Evolutionary conservation across 1,139 yeast species (phyloP), one percentile per base, ranked within the genome.

Genomic region (Zygosaccharomyces pseudobailii): DNA sequence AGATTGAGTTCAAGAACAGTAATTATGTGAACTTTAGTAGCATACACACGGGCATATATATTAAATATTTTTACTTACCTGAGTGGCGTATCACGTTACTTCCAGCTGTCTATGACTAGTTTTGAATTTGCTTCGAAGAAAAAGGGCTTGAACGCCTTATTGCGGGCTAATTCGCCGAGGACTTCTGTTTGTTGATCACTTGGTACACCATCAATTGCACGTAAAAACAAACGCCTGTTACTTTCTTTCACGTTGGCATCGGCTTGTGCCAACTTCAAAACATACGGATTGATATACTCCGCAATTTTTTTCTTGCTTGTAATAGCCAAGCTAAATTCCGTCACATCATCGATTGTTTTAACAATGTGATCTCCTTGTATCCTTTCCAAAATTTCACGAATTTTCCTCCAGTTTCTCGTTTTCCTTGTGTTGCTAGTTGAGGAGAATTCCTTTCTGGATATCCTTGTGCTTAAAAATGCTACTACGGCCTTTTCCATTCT

Each of bases 1-100:
- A 63, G 69, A 51, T 40, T 70, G 13, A 54, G 59, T n/a, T 59
- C 71, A 3, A 55, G 62, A 27, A 57, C 72, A 3, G 67, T 62
- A 33, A 57, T 70, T 49, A 61, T 70, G 50, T 69, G 54, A 32
- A 10, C 9, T 32, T 34, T 24, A 10, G 10, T 10, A 19, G 19
- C 13, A n/a, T n/a, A n/a, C 13, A n/a, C 33, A 30, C 30, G 9
- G 8, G 8, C 30, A 6, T 27, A 31, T 23, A 5, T 27, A 23
- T 20, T 13, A 13, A 13, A 13, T 13, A 13, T 13, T 13, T 13
- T 13, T 13, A 13, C 17, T 13, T 13, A 13, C 17, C 17, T 13
- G 17, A 13, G 17, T 13, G 17, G 17, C 17, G 17, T 13, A 13
- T 13, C 17, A 13, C 20, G 22, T 43, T 43, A 52, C 32, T 50